Conservation (phyloP, 1,284 basidiomycete genomes). For the Schizophyllum commune region DNA sequence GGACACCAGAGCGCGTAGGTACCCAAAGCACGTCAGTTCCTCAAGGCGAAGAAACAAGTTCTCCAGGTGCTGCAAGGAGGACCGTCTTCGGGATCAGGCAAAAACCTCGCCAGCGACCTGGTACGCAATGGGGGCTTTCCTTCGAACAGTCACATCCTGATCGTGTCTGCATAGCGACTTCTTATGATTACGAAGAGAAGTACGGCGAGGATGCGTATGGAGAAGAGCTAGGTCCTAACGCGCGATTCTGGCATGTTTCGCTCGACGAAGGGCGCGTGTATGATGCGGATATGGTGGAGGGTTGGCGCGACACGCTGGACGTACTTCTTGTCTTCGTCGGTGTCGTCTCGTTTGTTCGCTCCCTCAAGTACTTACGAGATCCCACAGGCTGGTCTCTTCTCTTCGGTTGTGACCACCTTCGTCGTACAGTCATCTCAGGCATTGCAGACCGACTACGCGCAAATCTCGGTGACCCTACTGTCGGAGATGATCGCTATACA, state of each 20-base stretch:
- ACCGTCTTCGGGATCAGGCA: no score
- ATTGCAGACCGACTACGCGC: constrained; percentile 5
- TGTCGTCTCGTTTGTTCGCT: background rate
- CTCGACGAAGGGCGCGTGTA: background rate
- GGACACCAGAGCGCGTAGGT: no score
- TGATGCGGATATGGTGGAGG: background rate
- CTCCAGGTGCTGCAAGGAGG: no score
- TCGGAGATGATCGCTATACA: constrained; percentile 6
- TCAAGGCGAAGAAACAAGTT: no score
- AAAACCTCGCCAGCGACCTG: no score
- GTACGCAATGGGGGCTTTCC: no score
- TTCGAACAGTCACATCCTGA: no score
- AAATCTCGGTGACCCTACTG: constrained; percentile 4
- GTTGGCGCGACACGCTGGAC: background rate
- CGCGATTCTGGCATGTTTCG: background rate
- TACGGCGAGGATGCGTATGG: background rate
- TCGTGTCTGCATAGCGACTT: background rate
- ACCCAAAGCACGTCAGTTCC: no score
- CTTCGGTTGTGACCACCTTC: constrained; percentile 12
- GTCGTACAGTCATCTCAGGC: constrained; percentile 9
- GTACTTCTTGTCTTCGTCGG: background rate
- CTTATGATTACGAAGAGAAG: background rate
- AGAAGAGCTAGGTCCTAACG: background rate
- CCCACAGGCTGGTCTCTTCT: constrained; percentile 9
- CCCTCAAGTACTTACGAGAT: background rate